These are phyloP conservation scores for Phaseolus coccineus DNA, from an alignment of 331 rosid genomes.

Conservation along the genomic window DNA sequence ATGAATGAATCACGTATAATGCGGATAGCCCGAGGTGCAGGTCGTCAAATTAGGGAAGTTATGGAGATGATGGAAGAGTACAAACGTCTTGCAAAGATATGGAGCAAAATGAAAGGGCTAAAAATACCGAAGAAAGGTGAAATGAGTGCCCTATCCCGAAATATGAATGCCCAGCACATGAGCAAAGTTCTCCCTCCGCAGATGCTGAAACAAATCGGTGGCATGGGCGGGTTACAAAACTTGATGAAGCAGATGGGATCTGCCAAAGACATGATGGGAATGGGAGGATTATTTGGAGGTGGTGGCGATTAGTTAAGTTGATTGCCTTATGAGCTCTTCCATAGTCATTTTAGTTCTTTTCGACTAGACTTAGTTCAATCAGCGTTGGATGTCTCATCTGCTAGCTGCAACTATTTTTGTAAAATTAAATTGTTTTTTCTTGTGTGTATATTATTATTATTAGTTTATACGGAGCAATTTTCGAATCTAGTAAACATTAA, in stretches of 20 bases:
- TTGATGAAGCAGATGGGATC: slow-evolving; percentile 95
- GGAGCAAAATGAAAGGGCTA: slow-evolving; percentile 79
- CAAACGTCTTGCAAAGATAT: slow-evolving; percentile 72
- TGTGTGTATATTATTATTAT: slow-evolving; percentile 1
- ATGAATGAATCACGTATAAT: slow-evolving; percentile 73
- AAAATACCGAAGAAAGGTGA: slow-evolving; percentile 84
- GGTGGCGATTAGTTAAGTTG: slow-evolving; percentile 66
- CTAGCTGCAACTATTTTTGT: slow-evolving; percentile 20
- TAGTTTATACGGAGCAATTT: neutral
- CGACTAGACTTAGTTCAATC: neutral
- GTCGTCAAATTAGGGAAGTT: slow-evolving; percentile 69
- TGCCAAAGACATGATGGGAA: slow-evolving; percentile 86
- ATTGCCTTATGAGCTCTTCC: slow-evolving; percentile 21
- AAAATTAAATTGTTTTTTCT: neutral
- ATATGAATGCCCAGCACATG: slow-evolving; percentile 82
- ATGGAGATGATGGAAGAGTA: slow-evolving; percentile 81
- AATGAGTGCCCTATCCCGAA: slow-evolving; percentile 72
- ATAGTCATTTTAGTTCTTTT: neutral
- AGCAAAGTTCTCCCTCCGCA: slow-evolving; percentile 87
- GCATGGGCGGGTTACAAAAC: slow-evolving; percentile 83
- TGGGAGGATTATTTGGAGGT: slow-evolving; percentile 78
- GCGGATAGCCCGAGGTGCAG: slow-evolving; percentile 85
- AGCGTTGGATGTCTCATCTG: slow-evolving; percentile 1
- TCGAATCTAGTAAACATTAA: neutral
- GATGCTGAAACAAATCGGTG: slow-evolving; percentile 87